Conservation (phyloP, 2,329 filamentous ascomycete species). For the Talaromyces sp. region DNA sequence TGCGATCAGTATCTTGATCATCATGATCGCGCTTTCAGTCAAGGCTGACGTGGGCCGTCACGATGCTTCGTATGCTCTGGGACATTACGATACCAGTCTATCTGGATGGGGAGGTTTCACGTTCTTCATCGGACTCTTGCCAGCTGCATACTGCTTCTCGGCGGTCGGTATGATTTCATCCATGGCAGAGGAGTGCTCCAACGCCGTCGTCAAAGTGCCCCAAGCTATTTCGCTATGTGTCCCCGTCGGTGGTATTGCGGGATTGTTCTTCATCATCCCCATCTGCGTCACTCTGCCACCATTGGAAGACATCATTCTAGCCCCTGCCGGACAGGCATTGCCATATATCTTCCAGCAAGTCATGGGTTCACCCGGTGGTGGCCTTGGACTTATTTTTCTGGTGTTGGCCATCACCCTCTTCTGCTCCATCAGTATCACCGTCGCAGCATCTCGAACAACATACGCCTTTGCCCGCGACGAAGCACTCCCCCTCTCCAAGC, state of each 20-base stretch:
- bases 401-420: conserved; percentile 51
- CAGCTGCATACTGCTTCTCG: conserved; percentile 56
- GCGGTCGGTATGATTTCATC: conserved; percentile 61
- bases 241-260: conserved; percentile 52
- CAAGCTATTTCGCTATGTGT: conserved; percentile 52
- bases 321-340: conserved; percentile 48
- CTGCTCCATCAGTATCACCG: conserved; percentile 53
- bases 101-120: conserved; percentile 59
- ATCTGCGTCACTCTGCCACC: conserved; percentile 52
- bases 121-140: conserved; percentile 61
- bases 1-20: conserved; percentile 53
- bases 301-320: conserved; percentile 42
- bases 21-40: conserved; percentile 54
- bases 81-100: conserved; percentile 54
- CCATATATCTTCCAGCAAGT: conserved; percentile 51
- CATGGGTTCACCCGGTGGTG: conserved; percentile 49
- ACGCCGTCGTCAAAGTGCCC: conserved; percentile 52
- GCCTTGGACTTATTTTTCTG: conserved; percentile 48
- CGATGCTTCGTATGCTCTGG: conserved; percentile 50
- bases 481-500: conserved; percentile 39
- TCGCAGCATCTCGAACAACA: conserved; percentile 47
- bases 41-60: conserved; percentile 55
- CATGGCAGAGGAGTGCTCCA: conserved; percentile 59
- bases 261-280: conserved; percentile 55
- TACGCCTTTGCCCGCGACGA: conserved; percentile 48